Conservation (phyloP, 2,329 filamentous ascomycete species). For the Clarireedia paspali region DNA sequence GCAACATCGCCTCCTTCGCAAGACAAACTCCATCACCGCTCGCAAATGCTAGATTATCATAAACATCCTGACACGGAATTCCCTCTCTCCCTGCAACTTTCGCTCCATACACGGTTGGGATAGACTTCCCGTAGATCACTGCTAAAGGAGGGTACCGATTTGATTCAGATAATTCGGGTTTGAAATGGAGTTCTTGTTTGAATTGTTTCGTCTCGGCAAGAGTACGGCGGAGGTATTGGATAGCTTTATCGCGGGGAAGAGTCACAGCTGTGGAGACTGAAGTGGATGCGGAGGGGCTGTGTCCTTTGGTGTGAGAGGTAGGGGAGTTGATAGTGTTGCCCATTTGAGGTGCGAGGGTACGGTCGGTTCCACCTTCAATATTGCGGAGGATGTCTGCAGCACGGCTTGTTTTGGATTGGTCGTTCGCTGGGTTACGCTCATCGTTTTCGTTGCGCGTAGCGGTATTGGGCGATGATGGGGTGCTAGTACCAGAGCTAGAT, state of each 20-base stretch:
- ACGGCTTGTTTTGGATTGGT: constrained; percentile 20
- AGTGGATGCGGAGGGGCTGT: constrained; percentile 20
- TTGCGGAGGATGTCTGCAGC: constrained; percentile 21
- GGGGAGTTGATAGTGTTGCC: constrained; percentile 12
- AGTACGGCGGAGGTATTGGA: constrained; percentile 67
- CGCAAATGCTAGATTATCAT: constrained; percentile 80
- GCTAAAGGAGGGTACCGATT: constrained; percentile 78
- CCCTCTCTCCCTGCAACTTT: constrained; percentile 64
- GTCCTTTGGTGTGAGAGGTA: constrained; percentile 8
- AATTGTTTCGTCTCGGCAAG: constrained; percentile 66
- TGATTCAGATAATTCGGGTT: constrained; percentile 46
- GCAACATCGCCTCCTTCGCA: constrained; percentile 77
- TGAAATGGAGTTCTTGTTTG: constrained; percentile 64
- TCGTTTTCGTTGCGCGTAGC: constrained; percentile 22
- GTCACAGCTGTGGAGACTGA: constrained; percentile 28
- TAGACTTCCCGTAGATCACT: constrained; percentile 79
- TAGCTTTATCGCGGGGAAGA: constrained; percentile 27
- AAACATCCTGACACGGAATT: constrained; percentile 69
- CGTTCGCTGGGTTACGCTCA: constrained; percentile 5
- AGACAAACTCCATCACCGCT: constrained; percentile 86
- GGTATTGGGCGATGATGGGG: constrained; percentile 11
- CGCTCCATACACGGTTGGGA: constrained; percentile 77
- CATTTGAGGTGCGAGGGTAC: constrained; percentile 26
- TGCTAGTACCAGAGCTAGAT: constrained; percentile 6
- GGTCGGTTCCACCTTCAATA: constrained; percentile 22